phyloP scores from a whole-genome alignment of 2,329 filamentous ascomycete species.

The Aspergillus sp. region DNA sequence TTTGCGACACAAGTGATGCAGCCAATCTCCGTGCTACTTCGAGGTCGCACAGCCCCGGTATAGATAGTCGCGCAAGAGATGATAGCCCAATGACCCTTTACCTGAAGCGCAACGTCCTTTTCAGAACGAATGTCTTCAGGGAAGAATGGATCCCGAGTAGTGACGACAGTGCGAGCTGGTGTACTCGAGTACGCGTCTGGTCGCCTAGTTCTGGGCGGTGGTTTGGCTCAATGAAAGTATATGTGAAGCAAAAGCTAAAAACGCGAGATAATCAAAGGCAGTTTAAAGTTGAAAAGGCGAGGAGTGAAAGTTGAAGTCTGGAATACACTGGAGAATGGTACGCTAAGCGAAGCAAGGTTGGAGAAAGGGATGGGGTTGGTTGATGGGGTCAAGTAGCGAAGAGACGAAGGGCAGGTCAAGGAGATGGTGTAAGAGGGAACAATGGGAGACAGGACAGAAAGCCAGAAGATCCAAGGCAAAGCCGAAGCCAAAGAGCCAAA shows the following conservation, averaged over 20 bases:
- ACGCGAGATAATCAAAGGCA: neutral
- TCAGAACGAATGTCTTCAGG: constrained; percentile 12
- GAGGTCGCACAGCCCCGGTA: constrained; percentile 26
- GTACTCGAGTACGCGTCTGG: neutral
- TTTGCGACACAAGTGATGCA: constrained; percentile 41
- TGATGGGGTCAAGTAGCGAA: constrained; percentile 13
- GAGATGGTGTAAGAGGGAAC: constrained; percentile 13
- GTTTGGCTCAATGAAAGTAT: neutral
- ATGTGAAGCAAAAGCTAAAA: neutral
- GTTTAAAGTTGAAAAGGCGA: constrained; percentile 3
- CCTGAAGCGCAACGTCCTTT: constrained; percentile 15
- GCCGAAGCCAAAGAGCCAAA: constrained; percentile 19
- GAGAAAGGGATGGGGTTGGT: constrained; percentile 13
- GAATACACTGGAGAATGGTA: constrained; percentile 17
- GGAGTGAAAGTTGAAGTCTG: constrained; percentile 8
- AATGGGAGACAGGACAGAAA: constrained; percentile 18
- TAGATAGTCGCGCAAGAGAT: constrained; percentile 19
- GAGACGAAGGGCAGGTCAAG: constrained; percentile 17
- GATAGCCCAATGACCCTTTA: constrained; percentile 18
- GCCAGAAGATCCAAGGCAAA: constrained; percentile 17
- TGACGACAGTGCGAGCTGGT: neutral
- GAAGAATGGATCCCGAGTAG: constrained; percentile 5
- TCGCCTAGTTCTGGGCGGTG: neutral
- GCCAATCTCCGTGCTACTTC: constrained; percentile 27
- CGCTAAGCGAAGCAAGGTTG: constrained; percentile 18